These are phyloP conservation scores for Podospora pseudocomata DNA, from an alignment of 495 filamentous ascomycete species.

Conservation along the genomic window DNA sequence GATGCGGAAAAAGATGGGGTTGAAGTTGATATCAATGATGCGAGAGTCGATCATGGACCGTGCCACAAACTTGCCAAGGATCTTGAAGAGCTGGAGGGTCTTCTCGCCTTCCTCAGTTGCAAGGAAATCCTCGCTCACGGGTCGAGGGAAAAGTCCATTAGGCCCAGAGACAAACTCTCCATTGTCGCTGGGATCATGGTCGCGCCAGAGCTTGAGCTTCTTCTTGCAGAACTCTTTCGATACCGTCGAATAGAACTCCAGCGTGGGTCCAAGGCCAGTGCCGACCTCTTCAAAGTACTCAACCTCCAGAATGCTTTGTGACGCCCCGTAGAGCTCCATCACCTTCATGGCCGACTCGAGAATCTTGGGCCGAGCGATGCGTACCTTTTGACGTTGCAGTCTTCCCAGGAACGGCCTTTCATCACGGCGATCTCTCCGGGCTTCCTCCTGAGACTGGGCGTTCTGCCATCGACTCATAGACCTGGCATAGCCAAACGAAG, in stretches of 20 bases:
- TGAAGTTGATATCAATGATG: conserved; percentile 97
- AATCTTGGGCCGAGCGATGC: conserved; percentile 88
- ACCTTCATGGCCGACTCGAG: conserved; percentile 96
- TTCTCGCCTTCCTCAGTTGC: conserved; percentile 73
- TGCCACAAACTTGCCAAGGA: conserved; percentile 95
- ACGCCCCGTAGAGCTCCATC: conserved; percentile 98
- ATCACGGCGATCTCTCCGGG: conserved; percentile 76
- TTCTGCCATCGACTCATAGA: conserved; percentile 99
- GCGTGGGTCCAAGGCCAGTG: conserved; percentile 90
- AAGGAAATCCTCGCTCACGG: conserved; percentile 77
- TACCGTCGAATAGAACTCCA: conserved; percentile 98
- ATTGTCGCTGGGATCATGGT: conserved; percentile 71
- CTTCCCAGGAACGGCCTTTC: conserved; percentile 90
- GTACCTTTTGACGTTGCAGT: conserved; percentile 93
- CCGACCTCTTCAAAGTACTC: conserved; percentile 99
- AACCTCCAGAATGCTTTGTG: conserved; percentile 91
- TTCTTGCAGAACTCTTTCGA: conserved; percentile 97
- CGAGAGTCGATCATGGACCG: conserved; percentile 97
- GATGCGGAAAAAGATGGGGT: conserved; percentile 95
- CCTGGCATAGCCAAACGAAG: conserved; percentile 94
- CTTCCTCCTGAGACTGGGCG: conserved; percentile 74
- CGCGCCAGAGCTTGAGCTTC: conserved; percentile 93
- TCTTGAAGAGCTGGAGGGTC: conserved; percentile 82
- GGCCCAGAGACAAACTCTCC: conserved; percentile 85
- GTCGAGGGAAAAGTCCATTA: conserved; percentile 86